A percentile compares a stretch with the other conserved stretches of the same genome.
These are phyloP conservation scores for Saccharomycopsis malanga DNA, from an alignment of 805 yeast genomes.

Conservation along the genomic window DNA sequence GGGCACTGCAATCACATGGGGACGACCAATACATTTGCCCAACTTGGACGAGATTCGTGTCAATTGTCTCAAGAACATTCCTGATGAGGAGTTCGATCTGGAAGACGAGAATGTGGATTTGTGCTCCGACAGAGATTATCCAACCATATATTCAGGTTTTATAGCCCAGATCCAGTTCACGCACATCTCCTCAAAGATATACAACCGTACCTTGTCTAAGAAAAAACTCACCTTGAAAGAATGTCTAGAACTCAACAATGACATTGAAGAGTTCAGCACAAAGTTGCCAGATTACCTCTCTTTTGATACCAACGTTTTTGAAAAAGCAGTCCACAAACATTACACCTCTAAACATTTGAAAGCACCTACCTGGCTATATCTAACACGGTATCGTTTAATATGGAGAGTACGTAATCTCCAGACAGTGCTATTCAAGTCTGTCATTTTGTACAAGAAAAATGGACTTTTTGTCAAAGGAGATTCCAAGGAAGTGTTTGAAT, in stretches of 20 bases:
- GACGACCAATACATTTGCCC: conserved; percentile 55
- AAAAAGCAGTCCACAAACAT: conserved; percentile 25
- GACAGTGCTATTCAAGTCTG: conserved; percentile 47
- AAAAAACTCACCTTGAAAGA: conserved; percentile 44
- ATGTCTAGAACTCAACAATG: conserved; percentile 41
- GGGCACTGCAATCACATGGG: conserved; percentile 57
- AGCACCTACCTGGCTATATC: conserved; percentile 45
- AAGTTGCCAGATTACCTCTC: conserved; percentile 41
- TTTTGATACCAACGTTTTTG: conserved; percentile 33
- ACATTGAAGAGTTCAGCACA: conserved; percentile 35
- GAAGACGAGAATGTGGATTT: conserved; percentile 15
- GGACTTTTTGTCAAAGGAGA: conserved; percentile 32
- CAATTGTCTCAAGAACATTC: conserved; percentile 42
- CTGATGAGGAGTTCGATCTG: conserved; percentile 32
- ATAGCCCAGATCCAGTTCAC: conserved; percentile 49
- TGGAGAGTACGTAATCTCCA: conserved; percentile 57
- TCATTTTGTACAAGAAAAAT: conserved; percentile 46
- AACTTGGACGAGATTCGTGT: conserved; percentile 41
- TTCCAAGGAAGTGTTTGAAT: conserved; percentile 40
- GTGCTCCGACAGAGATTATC: conserved; percentile 28
- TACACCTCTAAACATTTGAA: conserved; percentile 8
- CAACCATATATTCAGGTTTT: conserved; percentile 53
- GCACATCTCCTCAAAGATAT: conserved; percentile 40
- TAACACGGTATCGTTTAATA: conserved; percentile 44
- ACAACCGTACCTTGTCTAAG: conserved; percentile 39